phyloP scores from a whole-genome alignment of 2,329 filamentous ascomycete species.

The Elsinoe fawcettii region DNA sequence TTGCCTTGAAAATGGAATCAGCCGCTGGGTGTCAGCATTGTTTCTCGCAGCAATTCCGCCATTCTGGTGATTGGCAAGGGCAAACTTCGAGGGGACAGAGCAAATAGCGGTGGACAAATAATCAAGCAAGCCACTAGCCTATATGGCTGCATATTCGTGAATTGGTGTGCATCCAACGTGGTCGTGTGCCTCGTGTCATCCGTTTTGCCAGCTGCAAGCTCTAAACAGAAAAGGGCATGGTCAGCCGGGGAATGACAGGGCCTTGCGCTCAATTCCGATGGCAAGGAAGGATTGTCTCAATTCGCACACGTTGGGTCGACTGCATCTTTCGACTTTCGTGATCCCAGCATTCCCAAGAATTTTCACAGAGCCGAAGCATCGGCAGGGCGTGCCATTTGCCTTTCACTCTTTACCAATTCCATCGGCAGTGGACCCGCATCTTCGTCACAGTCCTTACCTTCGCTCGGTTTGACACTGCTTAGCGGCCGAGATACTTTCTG shows the following conservation, averaged over 20 bases:
- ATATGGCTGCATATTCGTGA: background rate
- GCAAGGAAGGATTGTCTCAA: background rate
- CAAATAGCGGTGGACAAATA: slow-evolving; percentile 5
- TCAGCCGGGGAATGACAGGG: slow-evolving; percentile 6
- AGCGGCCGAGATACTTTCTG: slow-evolving; percentile 4
- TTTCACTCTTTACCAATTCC: slow-evolving; percentile 8
- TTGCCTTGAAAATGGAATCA: background rate
- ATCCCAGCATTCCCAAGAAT: background rate
- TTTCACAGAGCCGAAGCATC: background rate
- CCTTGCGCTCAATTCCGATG: slow-evolving; percentile 9
- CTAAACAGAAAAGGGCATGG: slow-evolving; percentile 4
- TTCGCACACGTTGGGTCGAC: slow-evolving; percentile 8
- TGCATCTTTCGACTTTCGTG: background rate
- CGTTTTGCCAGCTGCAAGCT: background rate
- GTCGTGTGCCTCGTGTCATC: slow-evolving; percentile 13
- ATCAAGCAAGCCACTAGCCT: background rate
- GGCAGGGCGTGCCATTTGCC: slow-evolving; percentile 10
- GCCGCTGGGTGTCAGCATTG: background rate
- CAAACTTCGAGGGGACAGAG: background rate
- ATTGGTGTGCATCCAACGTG: slow-evolving; percentile 1
- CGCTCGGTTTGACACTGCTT: slow-evolving; percentile 8
- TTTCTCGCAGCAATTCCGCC: background rate
- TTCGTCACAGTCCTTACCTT: slow-evolving; percentile 5
- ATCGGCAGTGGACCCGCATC: slow-evolving; percentile 2
- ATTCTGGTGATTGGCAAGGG: slow-evolving; percentile 1